These are phyloP conservation scores for Pythium vanterpoolii DNA, from an alignment of 352 stramenopile genomes.

Conservation along the genomic window DNA sequence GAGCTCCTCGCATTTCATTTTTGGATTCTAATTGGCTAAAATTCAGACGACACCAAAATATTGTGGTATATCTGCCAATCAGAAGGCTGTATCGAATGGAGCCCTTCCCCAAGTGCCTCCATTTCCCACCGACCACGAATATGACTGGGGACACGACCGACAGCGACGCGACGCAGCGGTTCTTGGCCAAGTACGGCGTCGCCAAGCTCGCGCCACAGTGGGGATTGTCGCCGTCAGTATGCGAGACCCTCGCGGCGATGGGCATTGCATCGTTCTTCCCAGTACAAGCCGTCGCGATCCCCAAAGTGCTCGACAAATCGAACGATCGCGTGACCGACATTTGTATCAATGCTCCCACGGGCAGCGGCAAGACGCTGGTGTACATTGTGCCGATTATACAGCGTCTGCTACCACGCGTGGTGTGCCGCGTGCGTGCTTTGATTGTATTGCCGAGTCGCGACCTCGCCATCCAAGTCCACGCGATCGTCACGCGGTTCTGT, in stretches of 20 bases:
- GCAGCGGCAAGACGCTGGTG: conserved; percentile 96
- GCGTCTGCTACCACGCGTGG: conserved; percentile 68
- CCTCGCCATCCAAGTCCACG: conserved; percentile 90
- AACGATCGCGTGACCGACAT: conserved; percentile 89
- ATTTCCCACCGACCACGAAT: not conserved
- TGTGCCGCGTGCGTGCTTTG: conserved; percentile 91
- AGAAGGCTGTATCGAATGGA: not conserved
- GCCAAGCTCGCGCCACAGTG: conserved; percentile 56
- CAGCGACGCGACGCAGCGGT: conserved; percentile 33
- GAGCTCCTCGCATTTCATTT: not conserved
- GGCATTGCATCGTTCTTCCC: conserved; percentile 91
- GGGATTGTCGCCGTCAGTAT: conserved; percentile 42
- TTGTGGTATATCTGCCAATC: not conserved
- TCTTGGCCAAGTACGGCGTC: conserved; percentile 64
- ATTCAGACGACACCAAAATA: not conserved
- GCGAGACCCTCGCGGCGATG: conserved; percentile 34
- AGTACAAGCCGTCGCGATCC: conserved; percentile 94
- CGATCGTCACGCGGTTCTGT: conserved; percentile 63
- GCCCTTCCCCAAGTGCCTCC: not conserved
- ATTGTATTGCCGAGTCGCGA: conserved; percentile 97
- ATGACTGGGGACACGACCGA: conserved; percentile 21
- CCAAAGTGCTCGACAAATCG: conserved; percentile 84
- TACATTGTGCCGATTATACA: conserved; percentile 97
- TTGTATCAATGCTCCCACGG: conserved; percentile 96
- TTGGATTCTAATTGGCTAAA: conserved; percentile 14